Base-by-base conservation (phyloP, 257 asterid genomes). In the Thymus mandschuricus region DNA sequence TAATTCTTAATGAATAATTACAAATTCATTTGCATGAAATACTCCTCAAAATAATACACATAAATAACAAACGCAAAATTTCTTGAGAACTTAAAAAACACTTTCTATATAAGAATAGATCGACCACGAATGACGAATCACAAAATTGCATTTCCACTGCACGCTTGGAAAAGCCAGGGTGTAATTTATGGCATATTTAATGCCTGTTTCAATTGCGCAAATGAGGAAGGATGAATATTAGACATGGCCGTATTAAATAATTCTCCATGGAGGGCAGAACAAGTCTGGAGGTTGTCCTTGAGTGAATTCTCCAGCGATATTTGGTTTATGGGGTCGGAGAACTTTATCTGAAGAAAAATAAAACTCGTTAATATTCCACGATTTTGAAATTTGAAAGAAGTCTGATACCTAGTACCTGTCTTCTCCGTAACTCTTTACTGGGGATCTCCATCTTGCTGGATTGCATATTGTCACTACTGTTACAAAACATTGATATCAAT, bases 181-280 rank as follows among this genome's bases (percentile, higher is more conserved):
- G 2, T 64, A 38, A 69, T 72, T 86, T 81, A 95, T 43, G 95
- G 81, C 97, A 95, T 88, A 78, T 89, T 84, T 73, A 95, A 60
- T 69, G 98, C 98, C 70, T 71, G 93, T 79, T 95, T 92, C 79
- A 95, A 75, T 79, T 95, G 97, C 50, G 87, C 72, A 45, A 95
- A 73, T 44, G 87, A 88, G 35, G 96, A 80, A 49, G 99, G 99
- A 76, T 95, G 97, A 86, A 95, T 86, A 80, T 81, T 86, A 48
- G 89, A 85, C 74, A 95, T 89, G 71, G 96, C 88, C 61, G 94
- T 71, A 73, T 90, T 86, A 58, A 89, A 95, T 63, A 85, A 73
- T 68, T 92, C 98, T 69, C 97, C 99, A 54, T 92, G 97, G 80
- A 92, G 86, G 66, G 89, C 80, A 72, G 97, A 86, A 79, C 99